These are phyloP conservation scores for Aspergillus puulaauensis DNA, from an alignment of 2,329 filamentous ascomycete genomes.

Conservation along the genomic window DNA sequence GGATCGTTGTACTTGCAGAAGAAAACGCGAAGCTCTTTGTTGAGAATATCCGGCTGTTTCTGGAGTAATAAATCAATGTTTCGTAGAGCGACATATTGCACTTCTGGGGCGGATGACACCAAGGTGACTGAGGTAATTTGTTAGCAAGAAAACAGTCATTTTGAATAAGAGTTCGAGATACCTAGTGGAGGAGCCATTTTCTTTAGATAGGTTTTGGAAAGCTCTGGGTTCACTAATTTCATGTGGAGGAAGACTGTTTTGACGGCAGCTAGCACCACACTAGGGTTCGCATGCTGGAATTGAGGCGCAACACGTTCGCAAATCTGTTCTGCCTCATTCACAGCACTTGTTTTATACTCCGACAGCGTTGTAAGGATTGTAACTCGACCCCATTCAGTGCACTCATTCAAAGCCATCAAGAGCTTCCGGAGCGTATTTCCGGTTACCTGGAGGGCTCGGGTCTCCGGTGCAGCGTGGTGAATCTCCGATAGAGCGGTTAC, in stretches of 20 bases:
- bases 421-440: constrained; percentile 87
- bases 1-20: constrained; percentile 99
- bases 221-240: constrained; percentile 74
- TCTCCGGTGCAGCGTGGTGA: constrained; percentile 84
- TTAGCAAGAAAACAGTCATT: constrained; percentile 17
- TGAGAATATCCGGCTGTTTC: constrained; percentile 92
- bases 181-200: constrained; percentile 97
- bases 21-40: constrained; percentile 96
- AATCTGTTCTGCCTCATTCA: constrained; percentile 96
- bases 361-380: constrained; percentile 89
- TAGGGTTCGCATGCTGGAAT: constrained; percentile 97
- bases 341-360: constrained; percentile 80
- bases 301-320: constrained; percentile 95
- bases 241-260: constrained; percentile 98
- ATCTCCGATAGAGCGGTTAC: constrained; percentile 94
- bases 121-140: constrained; percentile 68
- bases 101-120: constrained; percentile 91
- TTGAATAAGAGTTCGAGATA: constrained; percentile 43
- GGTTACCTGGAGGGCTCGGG: constrained; percentile 79
- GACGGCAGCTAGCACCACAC: constrained; percentile 93
- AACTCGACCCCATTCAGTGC: constrained; percentile 96
- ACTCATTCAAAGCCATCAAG: constrained; percentile 94
- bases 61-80: constrained; percentile 97
- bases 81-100: constrained; percentile 92
- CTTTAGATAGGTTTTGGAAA: constrained; percentile 83